Evolutionary conservation across 192 early-diverging fungal species (phyloP).

Genomic region (Coemansia umbellata): DNA sequence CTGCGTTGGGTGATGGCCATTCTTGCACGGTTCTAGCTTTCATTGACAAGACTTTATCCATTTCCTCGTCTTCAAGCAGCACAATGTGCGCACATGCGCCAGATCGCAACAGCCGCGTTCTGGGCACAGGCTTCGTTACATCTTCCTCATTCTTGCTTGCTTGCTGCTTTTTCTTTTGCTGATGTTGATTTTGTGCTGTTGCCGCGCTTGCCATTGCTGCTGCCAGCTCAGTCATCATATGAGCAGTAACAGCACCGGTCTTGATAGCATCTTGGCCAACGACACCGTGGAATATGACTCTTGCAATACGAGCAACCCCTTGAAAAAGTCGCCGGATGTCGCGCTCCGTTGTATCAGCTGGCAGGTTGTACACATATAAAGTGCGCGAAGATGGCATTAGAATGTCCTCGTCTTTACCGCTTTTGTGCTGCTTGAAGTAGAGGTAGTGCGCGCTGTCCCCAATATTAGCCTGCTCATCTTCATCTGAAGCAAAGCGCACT

Average conservation of each 20-base stretch:
- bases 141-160: slow-evolving; percentile 22
- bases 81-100: slow-evolving; percentile 66
- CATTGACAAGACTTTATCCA: slow-evolving; percentile 64
- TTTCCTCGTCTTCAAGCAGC: slow-evolving; percentile 63
- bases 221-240: slow-evolving; percentile 41
- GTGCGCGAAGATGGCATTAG: slow-evolving; percentile 59
- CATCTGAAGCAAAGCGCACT: slow-evolving; percentile 27
- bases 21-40: slow-evolving; percentile 36
- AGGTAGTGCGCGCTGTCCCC: slow-evolving; percentile 45
- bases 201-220: slow-evolving; percentile 31
- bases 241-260: slow-evolving; percentile 7
- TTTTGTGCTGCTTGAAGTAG: slow-evolving; percentile 56
- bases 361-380: slow-evolving; percentile 66
- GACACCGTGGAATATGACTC: slow-evolving; percentile 54
- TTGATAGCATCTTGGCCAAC: slow-evolving; percentile 36
- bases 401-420: slow-evolving; percentile 30
- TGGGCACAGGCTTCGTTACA: slow-evolving; percentile 14
- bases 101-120: slow-evolving; percentile 46
- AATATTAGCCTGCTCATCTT: background rate
- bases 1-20: slow-evolving; percentile 46
- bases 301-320: slow-evolving; percentile 51
- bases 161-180: slow-evolving; percentile 24
- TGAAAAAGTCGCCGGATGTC: slow-evolving; percentile 63
- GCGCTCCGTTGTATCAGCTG: slow-evolving; percentile 62
- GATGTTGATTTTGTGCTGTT: slow-evolving; percentile 13